Evolutionary conservation across 352 stramenopile genomes (phyloP).

Genomic region (Phytophthora rubi): DNA sequence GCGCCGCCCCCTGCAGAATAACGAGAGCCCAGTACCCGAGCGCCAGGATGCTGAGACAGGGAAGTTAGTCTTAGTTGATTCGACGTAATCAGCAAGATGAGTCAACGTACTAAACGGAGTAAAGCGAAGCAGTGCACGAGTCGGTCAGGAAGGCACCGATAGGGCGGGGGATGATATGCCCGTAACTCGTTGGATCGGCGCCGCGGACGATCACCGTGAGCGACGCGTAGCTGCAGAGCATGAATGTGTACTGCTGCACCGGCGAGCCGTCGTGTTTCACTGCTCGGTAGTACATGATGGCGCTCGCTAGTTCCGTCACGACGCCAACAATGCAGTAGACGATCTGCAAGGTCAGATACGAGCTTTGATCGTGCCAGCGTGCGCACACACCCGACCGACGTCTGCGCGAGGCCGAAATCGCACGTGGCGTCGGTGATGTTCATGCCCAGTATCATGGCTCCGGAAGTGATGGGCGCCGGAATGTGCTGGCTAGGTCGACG

Average conservation of each 20-base stretch:
- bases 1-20: constrained; percentile 37
- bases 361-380: constrained; percentile 33
- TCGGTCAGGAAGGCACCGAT: constrained; percentile 35
- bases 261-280: constrained; percentile 27
- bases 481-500: not conserved
- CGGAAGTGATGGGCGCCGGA: not conserved
- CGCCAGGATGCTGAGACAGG: constrained; percentile 33
- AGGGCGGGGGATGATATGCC: constrained; percentile 34
- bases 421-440: constrained; percentile 35
- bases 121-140: constrained; percentile 42
- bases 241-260: constrained; percentile 37
- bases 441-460: constrained; percentile 22
- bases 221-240: constrained; percentile 41
- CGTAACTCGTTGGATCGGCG: constrained; percentile 40
- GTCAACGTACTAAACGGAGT: constrained; percentile 44
- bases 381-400: constrained; percentile 20
- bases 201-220: constrained; percentile 38
- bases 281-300: constrained; percentile 33
- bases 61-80: not conserved
- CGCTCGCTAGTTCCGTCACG: constrained; percentile 22
- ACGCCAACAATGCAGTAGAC: constrained; percentile 33
- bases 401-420: constrained; percentile 27
- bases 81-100: not conserved
- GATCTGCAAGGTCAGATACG: constrained; percentile 33
- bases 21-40: constrained; percentile 43